Evolutionary conservation across 1,284 basidiomycete species (phyloP).

Genomic region (Cryptococcus amylolentus): DNA sequence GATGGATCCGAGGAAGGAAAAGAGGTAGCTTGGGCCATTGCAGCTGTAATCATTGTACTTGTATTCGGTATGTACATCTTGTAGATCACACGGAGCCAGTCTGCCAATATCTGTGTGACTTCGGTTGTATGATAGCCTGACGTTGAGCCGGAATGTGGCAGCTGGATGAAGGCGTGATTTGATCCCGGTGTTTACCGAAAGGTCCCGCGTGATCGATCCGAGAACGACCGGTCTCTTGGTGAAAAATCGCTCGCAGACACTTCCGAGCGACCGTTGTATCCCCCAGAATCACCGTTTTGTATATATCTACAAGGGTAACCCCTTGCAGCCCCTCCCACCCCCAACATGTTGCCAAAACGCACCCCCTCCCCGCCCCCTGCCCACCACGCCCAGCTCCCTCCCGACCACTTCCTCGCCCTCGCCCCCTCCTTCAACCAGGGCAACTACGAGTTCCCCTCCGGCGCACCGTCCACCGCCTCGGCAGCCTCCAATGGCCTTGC

Average conservation of each 20-base stretch:
- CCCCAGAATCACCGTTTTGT: not conserved
- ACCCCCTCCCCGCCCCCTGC: slow-evolving; percentile 10
- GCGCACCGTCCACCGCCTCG: slow-evolving; percentile 36
- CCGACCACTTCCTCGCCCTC: slow-evolving; percentile 64
- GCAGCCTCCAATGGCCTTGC: slow-evolving; percentile 44
- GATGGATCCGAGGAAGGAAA: slow-evolving; percentile 12
- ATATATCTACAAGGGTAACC: no score
- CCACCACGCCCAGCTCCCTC: slow-evolving; percentile 44
- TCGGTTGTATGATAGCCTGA: no score
- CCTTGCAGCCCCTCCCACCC: not conserved
- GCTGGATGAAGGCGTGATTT: no score
- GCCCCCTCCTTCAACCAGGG: slow-evolving; percentile 51
- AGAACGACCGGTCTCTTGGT: not conserved
- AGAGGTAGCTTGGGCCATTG: not conserved
- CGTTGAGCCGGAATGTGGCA: no score
- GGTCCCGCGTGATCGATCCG: no score
- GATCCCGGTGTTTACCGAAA: no score
- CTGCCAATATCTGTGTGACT: no score
- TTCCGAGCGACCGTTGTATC: not conserved
- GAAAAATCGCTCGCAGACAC: not conserved
- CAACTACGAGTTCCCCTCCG: slow-evolving; percentile 23
- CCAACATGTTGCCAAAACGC: slow-evolving; percentile 15
- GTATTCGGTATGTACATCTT: no score
- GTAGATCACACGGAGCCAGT: no score
- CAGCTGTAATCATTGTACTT: not conserved